phyloP scores from a whole-genome alignment of 2,329 filamentous ascomycete species.

The Aspergillus floridensis region DNA sequence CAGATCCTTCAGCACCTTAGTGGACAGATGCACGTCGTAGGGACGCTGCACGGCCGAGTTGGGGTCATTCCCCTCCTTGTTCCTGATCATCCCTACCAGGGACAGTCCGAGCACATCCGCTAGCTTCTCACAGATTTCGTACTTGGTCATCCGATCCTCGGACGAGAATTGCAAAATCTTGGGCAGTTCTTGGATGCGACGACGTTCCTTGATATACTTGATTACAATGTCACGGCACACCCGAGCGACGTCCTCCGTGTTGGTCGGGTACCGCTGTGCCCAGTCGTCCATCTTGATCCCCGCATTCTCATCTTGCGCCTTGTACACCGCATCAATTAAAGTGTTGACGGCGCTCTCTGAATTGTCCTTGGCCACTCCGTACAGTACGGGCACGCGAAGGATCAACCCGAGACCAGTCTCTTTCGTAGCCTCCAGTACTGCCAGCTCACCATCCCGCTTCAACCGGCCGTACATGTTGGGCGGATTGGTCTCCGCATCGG shows the following conservation, averaged over 20 bases:
- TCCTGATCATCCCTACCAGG: constrained; percentile 62
- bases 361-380: constrained; percentile 69
- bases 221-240: constrained; percentile 72
- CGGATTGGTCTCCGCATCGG: constrained; percentile 61
- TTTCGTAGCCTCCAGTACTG: constrained; percentile 62
- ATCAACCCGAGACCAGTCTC: constrained; percentile 62
- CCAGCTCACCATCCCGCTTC: constrained; percentile 69
- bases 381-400: constrained; percentile 78
- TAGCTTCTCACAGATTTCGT: constrained; percentile 77
- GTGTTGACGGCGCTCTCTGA: constrained; percentile 80
- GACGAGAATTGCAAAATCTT: constrained; percentile 78
- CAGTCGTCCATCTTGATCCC: constrained; percentile 81
- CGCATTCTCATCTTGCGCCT: constrained; percentile 61
- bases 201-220: constrained; percentile 60
- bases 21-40: constrained; percentile 86
- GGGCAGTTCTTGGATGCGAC: constrained; percentile 58
- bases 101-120: constrained; percentile 76
- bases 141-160: constrained; percentile 84
- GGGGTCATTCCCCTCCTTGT: constrained; percentile 69
- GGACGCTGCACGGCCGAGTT: constrained; percentile 72
- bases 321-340: constrained; percentile 73
- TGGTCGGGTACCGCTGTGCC: constrained; percentile 80
- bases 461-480: constrained; percentile 77
- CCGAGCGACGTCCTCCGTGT: constrained; percentile 80
- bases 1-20: constrained; percentile 66